Evolutionary conservation across 1,284 basidiomycete species (phyloP), one percentile per base, ranked within the genome.

Genomic region (Stygiomarasmius scandens): DNA sequence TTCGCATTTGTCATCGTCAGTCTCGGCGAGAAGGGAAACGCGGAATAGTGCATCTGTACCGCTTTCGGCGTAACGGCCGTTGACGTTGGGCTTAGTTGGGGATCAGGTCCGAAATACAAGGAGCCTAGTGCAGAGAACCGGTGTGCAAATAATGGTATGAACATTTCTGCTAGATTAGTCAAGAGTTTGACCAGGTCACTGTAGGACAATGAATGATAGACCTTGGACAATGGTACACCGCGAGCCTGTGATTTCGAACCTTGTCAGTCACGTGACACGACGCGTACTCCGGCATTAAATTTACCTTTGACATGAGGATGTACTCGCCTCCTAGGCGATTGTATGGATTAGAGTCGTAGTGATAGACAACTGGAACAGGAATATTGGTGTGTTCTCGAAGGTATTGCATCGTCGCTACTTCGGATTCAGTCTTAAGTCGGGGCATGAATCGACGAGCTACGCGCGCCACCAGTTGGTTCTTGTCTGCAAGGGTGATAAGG

Each of bases 401-500:
- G 68, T 88, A 93, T 27, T 81, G 78, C 76, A 93, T 85, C 0
- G 90, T 93, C 2, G 90, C 90, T 16, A 92, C 86, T 68, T 93
- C 91, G 0, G 89, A 91, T 69, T 89, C 87, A 3, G 87, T 91
- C 76, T 93, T 93, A 62, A 90, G 77, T 34, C 86, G 81, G 1
- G 90, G 87, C 89, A 92, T 91, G 71, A 89, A 92, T 12, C 88
- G 82, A 50, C 90, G 85, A 2, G 90, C 90, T 23, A 93, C 88
- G 38, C 90, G 83, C 3, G 87, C 88, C 10, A 93, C 84, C 24
- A 93, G 69, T 58, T 88, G 79, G 53, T 89, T 76, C 16, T 78
- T 74, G 64, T 87, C 81, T 24, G 70, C 74, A n/a, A 92, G 78
- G 3, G 83, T 87, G 57, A 92, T 75, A 2, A 90, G 79, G 74